Base-by-base conservation (phyloP, 192 early-diverging fungal species). In the Chytriomyces confervae region DNA sequence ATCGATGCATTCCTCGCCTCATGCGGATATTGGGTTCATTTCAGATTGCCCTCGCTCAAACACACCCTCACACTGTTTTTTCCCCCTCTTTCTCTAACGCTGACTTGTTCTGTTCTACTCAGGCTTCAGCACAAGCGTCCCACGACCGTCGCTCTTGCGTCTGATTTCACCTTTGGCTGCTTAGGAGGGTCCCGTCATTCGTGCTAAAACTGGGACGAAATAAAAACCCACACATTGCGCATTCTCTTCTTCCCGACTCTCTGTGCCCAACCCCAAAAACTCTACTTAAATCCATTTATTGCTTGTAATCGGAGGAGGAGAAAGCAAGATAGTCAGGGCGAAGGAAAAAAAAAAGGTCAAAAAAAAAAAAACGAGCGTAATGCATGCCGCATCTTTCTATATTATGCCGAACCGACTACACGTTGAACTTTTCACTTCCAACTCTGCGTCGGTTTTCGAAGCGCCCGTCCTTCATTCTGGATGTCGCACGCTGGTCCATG, bases 151-250 rank as follows among this genome's bases (percentile, higher is more conserved):
- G 23, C 61, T 87, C n/a, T 68, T 87, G 27, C 77, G 80, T 7
- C 75, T 87, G 36, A 84, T 87, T 50, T 84, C 83, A 2, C 86
- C 86, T 1, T 76, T 87, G 47, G 83, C 86, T n/a, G 79, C 79
- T 16, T 85, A 78, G 69, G 36, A 16, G 53, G 45, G 24, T 18
- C 10, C 20, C 20, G 16, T 57, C 53, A 20, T n/a, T 57, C 13
- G 53, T 57, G 53, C 20, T 57, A n/a, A 20, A 20, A 57, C 20
- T 65, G 63, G 63, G 63, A 64, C 10, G 62, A 27, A 65, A 65
- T 65, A 20, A 16, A 16, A 60, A 16, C 57, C 36, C 36, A 36
- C 36, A 36, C 36, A 36, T 36, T 36, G 36, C 36, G 36, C 36
- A 36, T 36, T 36, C 36, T 36, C 36, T 36, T 36, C 36, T 36